Conservation (phyloP, 192 early-diverging fungal genomes). For the Mortierella antarctica region DNA sequence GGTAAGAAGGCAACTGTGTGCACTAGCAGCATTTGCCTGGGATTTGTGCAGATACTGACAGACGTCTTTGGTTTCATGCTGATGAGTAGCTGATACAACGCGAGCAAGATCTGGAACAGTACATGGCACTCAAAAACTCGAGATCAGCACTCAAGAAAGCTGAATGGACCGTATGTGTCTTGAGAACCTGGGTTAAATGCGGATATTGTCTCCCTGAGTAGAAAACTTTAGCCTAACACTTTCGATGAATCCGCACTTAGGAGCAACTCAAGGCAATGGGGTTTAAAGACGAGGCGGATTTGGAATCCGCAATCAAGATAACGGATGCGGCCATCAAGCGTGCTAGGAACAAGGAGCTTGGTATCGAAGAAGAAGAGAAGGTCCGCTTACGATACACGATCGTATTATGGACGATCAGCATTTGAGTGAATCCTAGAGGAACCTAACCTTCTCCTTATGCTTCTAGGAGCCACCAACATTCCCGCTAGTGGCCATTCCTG, state of each 20-base stretch:
- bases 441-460: no score
- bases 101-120: constrained; percentile 74
- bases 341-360: constrained; percentile 83
- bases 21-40: not conserved
- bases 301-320: constrained; percentile 79
- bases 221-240: not conserved
- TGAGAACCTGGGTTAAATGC: not conserved
- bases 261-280: constrained; percentile 69
- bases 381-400: constrained; percentile 1
- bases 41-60: not conserved
- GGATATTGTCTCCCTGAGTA: not conserved
- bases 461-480: constrained; percentile 75
- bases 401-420: not conserved
- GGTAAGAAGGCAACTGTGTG: constrained; percentile 41
- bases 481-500: constrained; percentile 80
- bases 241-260: constrained; percentile 11
- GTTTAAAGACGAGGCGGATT: constrained; percentile 74
- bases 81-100: constrained; percentile 67
- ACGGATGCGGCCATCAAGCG: constrained; percentile 73
- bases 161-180: constrained; percentile 59
- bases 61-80: not conserved
- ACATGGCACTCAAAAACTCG: constrained; percentile 60
- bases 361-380: constrained; percentile 81
- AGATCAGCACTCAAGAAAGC: constrained; percentile 53
- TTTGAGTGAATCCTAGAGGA: no score